Conservation (phyloP, 2,329 filamentous ascomycete genomes). For the Whalleya microplaca region DNA sequence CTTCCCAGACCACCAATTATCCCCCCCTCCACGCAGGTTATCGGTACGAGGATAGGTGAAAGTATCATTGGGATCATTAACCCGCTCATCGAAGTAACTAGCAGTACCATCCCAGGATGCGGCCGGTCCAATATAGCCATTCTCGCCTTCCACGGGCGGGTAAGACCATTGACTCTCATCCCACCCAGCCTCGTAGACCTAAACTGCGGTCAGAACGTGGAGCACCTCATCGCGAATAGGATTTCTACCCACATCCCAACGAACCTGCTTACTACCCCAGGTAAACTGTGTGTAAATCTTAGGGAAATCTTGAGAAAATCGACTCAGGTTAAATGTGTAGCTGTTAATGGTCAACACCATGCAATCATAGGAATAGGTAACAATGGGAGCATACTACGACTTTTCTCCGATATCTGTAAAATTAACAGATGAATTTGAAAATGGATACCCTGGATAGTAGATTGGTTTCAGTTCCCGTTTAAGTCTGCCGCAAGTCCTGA, state of each 20-base stretch:
- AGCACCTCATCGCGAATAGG: neutral
- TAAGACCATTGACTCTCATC: slow-evolving; percentile 34
- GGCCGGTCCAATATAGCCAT: slow-evolving; percentile 35
- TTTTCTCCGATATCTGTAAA: slow-evolving; percentile 9
- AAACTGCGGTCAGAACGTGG: neutral
- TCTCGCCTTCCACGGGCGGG: slow-evolving; percentile 31
- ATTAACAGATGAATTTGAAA: slow-evolving; percentile 13
- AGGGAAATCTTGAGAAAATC: slow-evolving; percentile 33
- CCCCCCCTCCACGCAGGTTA: slow-evolving; percentile 19
- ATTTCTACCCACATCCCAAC: slow-evolving; percentile 34
- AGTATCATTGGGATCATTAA: slow-evolving; percentile 29
- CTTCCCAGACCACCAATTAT: slow-evolving; percentile 24
- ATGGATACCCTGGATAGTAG: slow-evolving; percentile 23
- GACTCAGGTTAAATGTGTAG: slow-evolving; percentile 34
- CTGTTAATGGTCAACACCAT: slow-evolving; percentile 17
- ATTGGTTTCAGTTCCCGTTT: slow-evolving; percentile 25
- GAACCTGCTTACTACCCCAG: slow-evolving; percentile 34
- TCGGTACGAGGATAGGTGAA: slow-evolving; percentile 28
- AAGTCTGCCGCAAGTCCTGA: slow-evolving; percentile 30
- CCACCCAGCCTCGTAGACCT: slow-evolving; percentile 34
- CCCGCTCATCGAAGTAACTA: slow-evolving; percentile 23
- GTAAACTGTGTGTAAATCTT: slow-evolving; percentile 30
- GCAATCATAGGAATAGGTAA: slow-evolving; percentile 1
- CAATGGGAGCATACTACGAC: slow-evolving; percentile 20
- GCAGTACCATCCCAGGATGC: slow-evolving; percentile 27